These are phyloP conservation scores for Acer yangbiense DNA, from an alignment of 345 rosid species.

Conservation along the genomic window DNA sequence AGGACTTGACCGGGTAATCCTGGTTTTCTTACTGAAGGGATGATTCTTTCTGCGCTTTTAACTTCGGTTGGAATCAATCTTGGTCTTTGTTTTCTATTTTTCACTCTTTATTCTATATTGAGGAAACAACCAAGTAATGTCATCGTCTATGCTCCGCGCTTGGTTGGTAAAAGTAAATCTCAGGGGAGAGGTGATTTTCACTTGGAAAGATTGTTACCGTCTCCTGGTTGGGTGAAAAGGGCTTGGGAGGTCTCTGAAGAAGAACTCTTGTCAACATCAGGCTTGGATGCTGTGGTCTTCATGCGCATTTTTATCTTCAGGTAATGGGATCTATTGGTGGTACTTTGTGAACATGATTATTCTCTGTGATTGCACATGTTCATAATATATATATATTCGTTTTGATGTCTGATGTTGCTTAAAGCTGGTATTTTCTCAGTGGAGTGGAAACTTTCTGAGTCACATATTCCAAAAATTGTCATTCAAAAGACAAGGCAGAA, in stretches of 20 bases:
- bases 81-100: constrained; percentile 77
- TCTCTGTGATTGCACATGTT: background rate
- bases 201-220: constrained; percentile 72
- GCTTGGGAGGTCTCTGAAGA: constrained; percentile 76
- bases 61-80: constrained; percentile 96
- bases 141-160: constrained; percentile 67
- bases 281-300: constrained; percentile 81
- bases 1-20: background rate
- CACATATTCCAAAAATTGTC: background rate
- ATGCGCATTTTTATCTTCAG: constrained; percentile 72
- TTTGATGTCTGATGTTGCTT: background rate
- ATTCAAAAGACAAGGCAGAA: background rate
- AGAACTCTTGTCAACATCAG: constrained; percentile 54
- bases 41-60: constrained; percentile 85
- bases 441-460: background rate
- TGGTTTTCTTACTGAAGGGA: constrained; percentile 16
- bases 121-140: constrained; percentile 74
- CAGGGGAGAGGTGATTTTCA: constrained; percentile 38
- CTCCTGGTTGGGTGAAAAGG: constrained; percentile 77
- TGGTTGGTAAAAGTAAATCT: constrained; percentile 44
- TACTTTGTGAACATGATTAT: background rate
- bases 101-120: constrained; percentile 77
- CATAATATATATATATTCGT: background rate
- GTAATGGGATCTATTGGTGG: constrained; percentile 28
- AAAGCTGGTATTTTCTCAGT: background rate